Evolutionary conservation across 805 yeast species (phyloP), one percentile per base, ranked within the genome.

Genomic region (Candida morakotiae): DNA sequence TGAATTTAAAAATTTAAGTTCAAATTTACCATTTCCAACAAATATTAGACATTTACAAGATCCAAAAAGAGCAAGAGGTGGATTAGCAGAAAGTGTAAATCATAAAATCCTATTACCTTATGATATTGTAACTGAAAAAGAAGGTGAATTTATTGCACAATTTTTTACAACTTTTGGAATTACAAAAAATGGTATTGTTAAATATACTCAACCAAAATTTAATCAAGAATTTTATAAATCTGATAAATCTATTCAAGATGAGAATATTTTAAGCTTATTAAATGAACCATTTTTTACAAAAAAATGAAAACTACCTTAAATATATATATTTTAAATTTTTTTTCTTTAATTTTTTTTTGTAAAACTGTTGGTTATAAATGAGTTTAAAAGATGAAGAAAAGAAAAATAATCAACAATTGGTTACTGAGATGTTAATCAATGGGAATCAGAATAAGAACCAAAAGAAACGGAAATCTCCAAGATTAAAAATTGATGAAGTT

Each of bases 121-220:
- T 57, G 89, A 83, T 43, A 73, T 83, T 37, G 69, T 71, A 56
- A 70, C 75, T 56, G 87, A 81, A 55, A 80, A 77, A 65, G 78
- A 79, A 45, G 81, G 78, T 42, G 81, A 77, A 58, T 64, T 54
- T 41, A 73, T 84, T 48, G 86, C 84, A 22, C 87, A 83, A 66
- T 79, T 67, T 58, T 83, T 79, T 67, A 76, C 87, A 48, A 84
- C 91, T 33, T 75, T 83, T 52, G 88, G 83, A 24, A 59, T 84
- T 51, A 83, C 88, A 56, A 79, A 79, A 63, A 77, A 77, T 49
- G 91, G 91, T 35, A 65, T 79, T 49, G 76, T 81, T 48, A 79
- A 75, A 64, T 70, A 78, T 51, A 75, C 88, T 34, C 55, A 71
- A 14, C 76, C 86, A 14, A 58, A 69, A 39, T 75, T 81, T 44